Base-by-base conservation (phyloP, 768 basidiomycete species). In the Hericium coralloides region DNA sequence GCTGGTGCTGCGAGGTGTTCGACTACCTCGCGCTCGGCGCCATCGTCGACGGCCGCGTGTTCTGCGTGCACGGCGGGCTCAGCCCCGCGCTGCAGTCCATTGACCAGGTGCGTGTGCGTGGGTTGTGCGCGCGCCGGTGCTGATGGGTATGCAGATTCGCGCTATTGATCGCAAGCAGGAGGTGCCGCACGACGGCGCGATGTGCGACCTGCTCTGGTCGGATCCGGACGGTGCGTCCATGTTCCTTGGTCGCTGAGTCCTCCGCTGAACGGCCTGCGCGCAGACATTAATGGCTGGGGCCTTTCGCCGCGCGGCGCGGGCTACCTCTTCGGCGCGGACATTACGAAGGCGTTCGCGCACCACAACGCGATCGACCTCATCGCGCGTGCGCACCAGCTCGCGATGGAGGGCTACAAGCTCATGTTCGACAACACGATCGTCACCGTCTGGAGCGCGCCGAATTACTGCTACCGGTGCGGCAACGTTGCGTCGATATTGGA, bases 201-300 rank as follows among this genome's bases (percentile, higher is more conserved):
- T 98, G 95, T 98, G 95, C 67, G 95, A 98, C 72, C 76, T 98
- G 2, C 76, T 98, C n/a, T 98, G 95, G 95, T 97, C 95, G 58
- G 95, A 98, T 76, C 95, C 95, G 48, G 95, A 98, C 70, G 95
- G 94, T 94, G 56, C 17, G 63, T 52, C 37, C 50, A 49, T 36
- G 43, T 45, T 53, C 58, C 31, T 31, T n/a, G 6, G 26, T 8
- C 9, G 26, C 26, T 8, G 6, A 31, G 26, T 31, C 31, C 8
- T 31, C 31, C 31, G 43, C 55, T 48, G 45, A 48, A 14, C 31
- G 18, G 12, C 38, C 14, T 23, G 26, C 26, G 23, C 12, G 25
- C 69, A 87, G 95, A 98, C 66, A 95, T 97, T 56, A 76, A 78
- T 47, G 94, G 93, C 38, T 99, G 95, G 95, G 93, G 94, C 43